Base-by-base conservation (phyloP, 345 rosid genomes). In the Brassica rapa region DNA sequence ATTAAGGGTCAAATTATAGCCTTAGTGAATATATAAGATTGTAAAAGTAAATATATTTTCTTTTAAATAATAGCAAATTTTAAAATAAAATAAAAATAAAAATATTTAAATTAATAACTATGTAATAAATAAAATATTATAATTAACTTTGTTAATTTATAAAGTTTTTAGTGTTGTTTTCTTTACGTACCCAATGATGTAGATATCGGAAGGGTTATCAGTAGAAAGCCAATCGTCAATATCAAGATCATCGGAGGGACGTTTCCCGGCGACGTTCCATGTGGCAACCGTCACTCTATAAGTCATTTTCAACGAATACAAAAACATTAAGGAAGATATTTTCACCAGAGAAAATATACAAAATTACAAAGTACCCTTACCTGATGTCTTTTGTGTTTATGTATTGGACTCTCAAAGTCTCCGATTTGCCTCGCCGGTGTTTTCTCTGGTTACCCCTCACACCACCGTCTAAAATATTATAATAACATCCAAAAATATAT, bases 231-330 rank as follows among this genome's bases (percentile, higher is more conserved):
- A 96, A 39, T 91, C 94, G 51, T 91, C 92, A 59, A 91, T 89
- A 19, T 91, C 86, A 55, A 90, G 92, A 86, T 87, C 90, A 63
- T 89, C 92, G 59, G 75, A 5, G 7, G 99, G 99, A 77, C 56
- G 61, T 86, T 82, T 90, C 12, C 99, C 99, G 76, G 97, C 98
- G 81, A 96, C 99, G 77, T 96, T 96, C 99, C 99, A 96, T 56
- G 98, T 89, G 65, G 93, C 91, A 68, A 96, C 75, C 39, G 87
- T 86, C 49, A 96, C 90, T 89, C 99, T 96, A 67, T 66, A 12
- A 8, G 11, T 32, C 8, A 79, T 49, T 30, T 32, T 56, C 72
- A 66, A 24, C 74, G 25, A 49, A 74, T 25, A 72, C 33, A 25
- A 32, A 79, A 16, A 64, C 74, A 23, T 27, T 19, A 70, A 57